phyloP scores from a whole-genome alignment of 768 basidiomycete species.

The Lentinula sp. region DNA sequence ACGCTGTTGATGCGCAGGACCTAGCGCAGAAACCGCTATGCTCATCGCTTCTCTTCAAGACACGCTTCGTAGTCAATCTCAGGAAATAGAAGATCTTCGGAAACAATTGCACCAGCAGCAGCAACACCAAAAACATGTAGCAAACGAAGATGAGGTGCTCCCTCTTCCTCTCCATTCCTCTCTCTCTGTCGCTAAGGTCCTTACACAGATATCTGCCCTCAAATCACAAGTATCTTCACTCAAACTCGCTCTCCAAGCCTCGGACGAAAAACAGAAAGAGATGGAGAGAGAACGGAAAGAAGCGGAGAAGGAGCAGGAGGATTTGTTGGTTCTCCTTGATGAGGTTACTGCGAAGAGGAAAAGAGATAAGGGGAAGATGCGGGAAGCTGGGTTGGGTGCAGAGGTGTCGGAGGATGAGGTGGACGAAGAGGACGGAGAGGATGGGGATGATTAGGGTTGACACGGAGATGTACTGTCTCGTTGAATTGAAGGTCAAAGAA shows the following conservation, averaged over 20 bases:
- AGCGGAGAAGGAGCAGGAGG: slow-evolving; percentile 94
- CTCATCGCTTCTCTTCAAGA: slow-evolving; percentile 81
- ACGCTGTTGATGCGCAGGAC: slow-evolving; percentile 31
- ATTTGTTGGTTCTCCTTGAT: slow-evolving; percentile 87
- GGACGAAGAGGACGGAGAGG: slow-evolving; percentile 59
- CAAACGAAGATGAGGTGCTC: slow-evolving; percentile 31
- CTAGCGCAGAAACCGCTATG: slow-evolving; percentile 72
- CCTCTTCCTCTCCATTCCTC: background rate
- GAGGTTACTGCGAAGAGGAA: slow-evolving; percentile 84
- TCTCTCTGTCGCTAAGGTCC: background rate
- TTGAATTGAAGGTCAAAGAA: no score
- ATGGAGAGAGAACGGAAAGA: slow-evolving; percentile 72
- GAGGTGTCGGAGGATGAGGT: slow-evolving; percentile 90
- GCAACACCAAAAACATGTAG: slow-evolving; percentile 21
- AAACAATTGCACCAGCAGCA: slow-evolving; percentile 37
- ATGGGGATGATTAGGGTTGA: background rate
- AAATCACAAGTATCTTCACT: slow-evolving; percentile 4
- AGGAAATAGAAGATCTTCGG: slow-evolving; percentile 70
- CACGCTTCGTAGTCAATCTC: slow-evolving; percentile 75
- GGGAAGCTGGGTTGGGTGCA: slow-evolving; percentile 54
- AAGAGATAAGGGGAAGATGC: slow-evolving; percentile 76
- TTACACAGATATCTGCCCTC: background rate
- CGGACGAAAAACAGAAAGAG: slow-evolving; percentile 62
- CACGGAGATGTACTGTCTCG: background rate
- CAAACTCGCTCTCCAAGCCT: background rate